Base-by-base conservation (phyloP, 176 grass and related monocot genomes). In the Poa pratensis region DNA sequence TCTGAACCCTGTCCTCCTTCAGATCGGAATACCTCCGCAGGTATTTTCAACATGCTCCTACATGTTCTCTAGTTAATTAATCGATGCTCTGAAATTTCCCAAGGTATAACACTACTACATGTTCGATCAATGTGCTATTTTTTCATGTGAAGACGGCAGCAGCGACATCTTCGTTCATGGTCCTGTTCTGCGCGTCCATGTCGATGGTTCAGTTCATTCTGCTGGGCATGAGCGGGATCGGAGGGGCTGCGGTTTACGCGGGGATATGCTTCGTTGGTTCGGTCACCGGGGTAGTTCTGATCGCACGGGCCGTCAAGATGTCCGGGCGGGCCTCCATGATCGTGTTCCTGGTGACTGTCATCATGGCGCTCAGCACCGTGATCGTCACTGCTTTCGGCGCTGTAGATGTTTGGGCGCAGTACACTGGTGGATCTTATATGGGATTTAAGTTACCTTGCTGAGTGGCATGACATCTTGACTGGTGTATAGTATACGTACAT, bases 171-270 rank as follows among this genome's bases (percentile, higher is more conserved):
- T 89, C 84, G n/a, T 88, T 97, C 39, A 97, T 97, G 90, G 90
- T 94, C 8, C 80, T 94, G 10, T 97, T 97, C 84, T 94, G 88
- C 1, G 72, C 94, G 15, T 94, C 92, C 0, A 97, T 97, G 94
- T 92, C 94, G 23, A 97, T 94, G 94, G 88, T 82, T 14, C 92
- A 97, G 89, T 97, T 87, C 80, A 72, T 91, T 26, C 82, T 97
- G 69, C 76, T 97, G 28, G 94, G 88, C 62, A 91, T 97, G 94
- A 10, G 49, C 3, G 88, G 75, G 20, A 86, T 97, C 28, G 75
- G 63, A 1, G 77, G 91, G 78, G 88, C 94, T 2, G 64, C 54
- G 49, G 13, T 89, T 1, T 97, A 94, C 24, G 94, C 86, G 0
- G 58, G 48, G 20, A 54, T 94, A 34, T 94, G 90, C 80, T 92